Evolutionary conservation across 1,284 basidiomycete species (phyloP), one percentile per base, ranked within the genome.

Genomic region (Heimioporus retisporus): DNA sequence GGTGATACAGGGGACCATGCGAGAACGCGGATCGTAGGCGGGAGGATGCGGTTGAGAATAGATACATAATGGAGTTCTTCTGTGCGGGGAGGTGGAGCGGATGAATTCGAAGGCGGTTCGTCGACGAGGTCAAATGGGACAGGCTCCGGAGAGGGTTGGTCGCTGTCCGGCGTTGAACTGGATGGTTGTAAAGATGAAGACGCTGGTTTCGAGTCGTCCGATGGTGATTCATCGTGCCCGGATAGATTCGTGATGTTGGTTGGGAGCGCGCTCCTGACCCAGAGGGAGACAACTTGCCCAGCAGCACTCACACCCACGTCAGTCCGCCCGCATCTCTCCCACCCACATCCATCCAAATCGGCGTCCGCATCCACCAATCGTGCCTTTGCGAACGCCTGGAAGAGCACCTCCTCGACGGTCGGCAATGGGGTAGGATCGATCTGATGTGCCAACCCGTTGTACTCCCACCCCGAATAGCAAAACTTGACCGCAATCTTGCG

Each of bases 261-360:
- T n/a, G 68, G 61, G 61, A 88, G 74, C 7, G 86, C 84, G 77
- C 93, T 95, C 69, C 95, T 82, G 21, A 97, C 88, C 93, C 95
- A 97, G 2, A 99, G 84, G 61, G 94, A 95, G 53, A 99, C 86
- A 46, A 99, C 97, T 79, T 99, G 97, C 2, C 96, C 96, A 10
- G 94, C 95, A 53, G 94, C 96, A 76, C 95, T 97, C 59, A 99
- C 97, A 0, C 98, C 97, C 48, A 92, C 86, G 83, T 99, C 97
- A 31, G 97, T 99, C 72, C 98, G 82, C 16, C 97, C 97, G 80
- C 97, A 99, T 66, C 91, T 86, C 74, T 93, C 92, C 90, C 96
- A 99, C 31, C 89, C 95, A 75, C 96, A 96, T 0, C 92, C 94
- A 21, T 96, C 94, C 68, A 94, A 85, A 8, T 95, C 95, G 13